A percentile compares a stretch with the other conserved stretches of the same genome.
Conservation (phyloP, 2,329 filamentous ascomycete species). For the Aspergillus nomiae region DNA sequence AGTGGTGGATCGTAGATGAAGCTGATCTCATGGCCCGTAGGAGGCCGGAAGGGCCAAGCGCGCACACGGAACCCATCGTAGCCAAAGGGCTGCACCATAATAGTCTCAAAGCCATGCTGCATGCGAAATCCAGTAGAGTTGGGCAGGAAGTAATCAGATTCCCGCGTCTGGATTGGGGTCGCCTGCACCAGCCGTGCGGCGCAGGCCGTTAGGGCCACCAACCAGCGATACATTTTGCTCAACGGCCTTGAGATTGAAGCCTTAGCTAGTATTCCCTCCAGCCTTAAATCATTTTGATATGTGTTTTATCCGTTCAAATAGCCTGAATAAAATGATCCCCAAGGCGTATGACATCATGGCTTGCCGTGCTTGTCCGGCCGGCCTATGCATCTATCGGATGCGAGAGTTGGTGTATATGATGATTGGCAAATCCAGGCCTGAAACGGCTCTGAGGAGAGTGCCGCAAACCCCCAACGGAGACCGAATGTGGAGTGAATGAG, state of each 20-base stretch:
- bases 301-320: slow-evolving; percentile 4
- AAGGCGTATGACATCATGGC: neutral
- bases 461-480: neutral
- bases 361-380: neutral
- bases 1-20: slow-evolving; percentile 44
- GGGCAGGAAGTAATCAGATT: slow-evolving; percentile 18
- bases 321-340: neutral
- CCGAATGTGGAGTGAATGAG: neutral
- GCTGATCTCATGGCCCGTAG: slow-evolving; percentile 38
- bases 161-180: neutral
- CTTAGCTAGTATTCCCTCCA: too few species aligned
- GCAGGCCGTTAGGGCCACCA: slow-evolving; percentile 2
- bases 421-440: neutral
- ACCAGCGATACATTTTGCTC: slow-evolving; percentile 3
- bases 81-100: slow-evolving; percentile 43
- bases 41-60: slow-evolving; percentile 41
- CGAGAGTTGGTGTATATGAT: neutral
- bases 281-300: neutral
- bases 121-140: slow-evolving; percentile 32
- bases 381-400: neutral
- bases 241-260: too few species aligned
- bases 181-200: neutral
- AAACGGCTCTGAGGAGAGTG: neutral
- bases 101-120: slow-evolving; percentile 42
- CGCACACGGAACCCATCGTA: slow-evolving; percentile 44